Percentiles rank a stretch among this genome's conserved stretches.
Conservation (phyloP, 352 stramenopile genomes). For the Lagenidium sp. region DNA sequence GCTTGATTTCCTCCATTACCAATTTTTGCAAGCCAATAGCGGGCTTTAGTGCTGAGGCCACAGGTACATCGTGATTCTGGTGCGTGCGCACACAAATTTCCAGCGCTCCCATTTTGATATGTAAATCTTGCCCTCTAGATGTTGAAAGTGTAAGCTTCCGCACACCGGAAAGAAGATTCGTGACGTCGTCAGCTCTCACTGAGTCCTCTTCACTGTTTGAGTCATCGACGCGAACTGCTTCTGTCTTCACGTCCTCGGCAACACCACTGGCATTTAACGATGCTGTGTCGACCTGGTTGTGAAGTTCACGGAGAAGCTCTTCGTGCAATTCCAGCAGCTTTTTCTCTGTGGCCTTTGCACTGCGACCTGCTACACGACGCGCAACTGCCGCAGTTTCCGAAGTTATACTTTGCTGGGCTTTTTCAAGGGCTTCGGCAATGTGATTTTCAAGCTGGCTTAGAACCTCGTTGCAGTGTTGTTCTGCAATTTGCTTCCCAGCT, state of each 20-base stretch:
- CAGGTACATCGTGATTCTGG: no score
- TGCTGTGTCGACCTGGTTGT: slow-evolving; percentile 1
- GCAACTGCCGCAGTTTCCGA: no score
- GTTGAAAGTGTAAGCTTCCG: no score
- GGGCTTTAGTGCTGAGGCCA: no score
- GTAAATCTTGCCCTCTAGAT: background rate
- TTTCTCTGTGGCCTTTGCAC: no score
- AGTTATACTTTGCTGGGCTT: background rate
- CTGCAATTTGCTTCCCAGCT: background rate
- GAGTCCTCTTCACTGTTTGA: no score
- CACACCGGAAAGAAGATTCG: background rate
- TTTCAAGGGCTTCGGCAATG: background rate
- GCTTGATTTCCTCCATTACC: no score
- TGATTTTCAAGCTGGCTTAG: background rate
- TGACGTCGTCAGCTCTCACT: background rate
- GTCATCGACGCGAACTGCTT: background rate
- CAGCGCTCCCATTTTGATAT: no score
- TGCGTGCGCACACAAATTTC: no score
- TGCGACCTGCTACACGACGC: no score
- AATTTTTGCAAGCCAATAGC: no score
- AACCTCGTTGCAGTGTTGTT: background rate
- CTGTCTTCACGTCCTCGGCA: background rate
- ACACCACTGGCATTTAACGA: background rate
- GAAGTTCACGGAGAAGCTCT: background rate
- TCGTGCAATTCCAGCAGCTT: background rate